phyloP scores from a whole-genome alignment of 768 basidiomycete genomes.

The Austroboletus eburneus region DNA sequence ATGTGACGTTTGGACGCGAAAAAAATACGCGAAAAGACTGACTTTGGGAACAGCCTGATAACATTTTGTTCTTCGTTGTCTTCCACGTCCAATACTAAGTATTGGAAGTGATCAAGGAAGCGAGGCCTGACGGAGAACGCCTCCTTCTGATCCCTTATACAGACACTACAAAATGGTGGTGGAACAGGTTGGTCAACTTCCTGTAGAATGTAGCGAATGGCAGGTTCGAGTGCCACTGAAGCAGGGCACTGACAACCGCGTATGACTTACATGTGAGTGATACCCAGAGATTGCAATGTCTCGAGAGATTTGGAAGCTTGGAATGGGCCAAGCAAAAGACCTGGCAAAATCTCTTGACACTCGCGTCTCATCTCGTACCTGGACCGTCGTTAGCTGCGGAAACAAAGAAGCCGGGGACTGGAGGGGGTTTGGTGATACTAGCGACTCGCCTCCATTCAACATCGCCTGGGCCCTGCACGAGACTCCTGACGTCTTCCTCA shows the following conservation, averaged over 20 bases:
- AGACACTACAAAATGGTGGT: slow-evolving; percentile 49
- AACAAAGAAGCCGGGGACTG: neutral
- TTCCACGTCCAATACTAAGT: slow-evolving; percentile 80
- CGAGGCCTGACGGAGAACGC: slow-evolving; percentile 86
- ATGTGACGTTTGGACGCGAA: neutral
- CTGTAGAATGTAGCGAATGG: neutral
- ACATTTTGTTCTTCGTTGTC: slow-evolving; percentile 95
- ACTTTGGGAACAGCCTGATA: slow-evolving; percentile 87
- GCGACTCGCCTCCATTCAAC: slow-evolving; percentile 73
- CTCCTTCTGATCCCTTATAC: slow-evolving; percentile 85
- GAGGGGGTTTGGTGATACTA: neutral
- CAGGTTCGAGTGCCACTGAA: neutral
- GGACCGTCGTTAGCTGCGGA: slow-evolving; percentile 9
- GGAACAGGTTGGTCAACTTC: neutral
- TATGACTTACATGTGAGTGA: slow-evolving; percentile 74
- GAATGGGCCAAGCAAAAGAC: slow-evolving; percentile 81
- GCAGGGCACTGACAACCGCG: neutral
- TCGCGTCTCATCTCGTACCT: slow-evolving; percentile 97
- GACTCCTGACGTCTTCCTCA: slow-evolving; percentile 45
- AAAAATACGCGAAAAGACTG: slow-evolving; percentile 19
- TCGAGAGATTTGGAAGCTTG: slow-evolving; percentile 82
- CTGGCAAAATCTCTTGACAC: slow-evolving; percentile 86
- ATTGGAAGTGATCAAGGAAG: slow-evolving; percentile 74
- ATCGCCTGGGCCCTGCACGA: slow-evolving; percentile 77
- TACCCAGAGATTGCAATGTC: slow-evolving; percentile 54